These are phyloP conservation scores for Nicotiana benthamiana DNA, from an alignment of 257 asterid genomes.

Conservation along the genomic window DNA sequence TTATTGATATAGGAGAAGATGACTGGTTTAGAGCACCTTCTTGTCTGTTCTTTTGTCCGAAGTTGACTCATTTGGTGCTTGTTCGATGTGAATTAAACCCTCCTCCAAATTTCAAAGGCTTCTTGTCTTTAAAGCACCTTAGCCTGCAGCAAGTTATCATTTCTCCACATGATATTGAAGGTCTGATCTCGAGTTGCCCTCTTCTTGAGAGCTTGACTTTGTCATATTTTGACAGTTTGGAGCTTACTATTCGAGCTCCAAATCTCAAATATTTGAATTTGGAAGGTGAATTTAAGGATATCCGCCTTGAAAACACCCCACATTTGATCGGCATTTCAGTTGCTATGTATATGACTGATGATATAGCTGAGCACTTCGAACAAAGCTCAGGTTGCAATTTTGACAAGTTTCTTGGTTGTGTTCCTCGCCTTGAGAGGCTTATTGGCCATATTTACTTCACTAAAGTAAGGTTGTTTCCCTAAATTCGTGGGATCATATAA, in stretches of 20 bases:
- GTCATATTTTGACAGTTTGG: conserved; percentile 63
- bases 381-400: conserved; percentile 72
- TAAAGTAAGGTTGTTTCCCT: conserved; percentile 37
- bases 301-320: conserved; percentile 65
- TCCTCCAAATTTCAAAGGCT: conserved; percentile 68
- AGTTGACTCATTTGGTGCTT: conserved; percentile 62
- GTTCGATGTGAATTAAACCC: conserved; percentile 63
- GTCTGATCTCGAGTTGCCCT: conserved; percentile 77
- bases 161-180: conserved; percentile 56
- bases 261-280: conserved; percentile 64
- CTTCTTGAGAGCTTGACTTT: conserved; percentile 66
- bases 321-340: conserved; percentile 45
- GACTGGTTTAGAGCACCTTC: conserved; percentile 84
- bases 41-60: conserved; percentile 51
- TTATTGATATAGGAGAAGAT: conserved; percentile 63
- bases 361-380: conserved; percentile 59
- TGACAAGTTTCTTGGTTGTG: conserved; percentile 74
- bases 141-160: conserved; percentile 64
- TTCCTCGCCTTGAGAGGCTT: conserved; percentile 71
- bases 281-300: conserved; percentile 89
- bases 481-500: neutral
- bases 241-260: conserved; percentile 67
- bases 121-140: conserved; percentile 51
- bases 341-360: conserved; percentile 78
- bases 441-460: conserved; percentile 82